Base-by-base conservation (phyloP, 257 asterid species). In the Solanum tacnaense region DNA sequence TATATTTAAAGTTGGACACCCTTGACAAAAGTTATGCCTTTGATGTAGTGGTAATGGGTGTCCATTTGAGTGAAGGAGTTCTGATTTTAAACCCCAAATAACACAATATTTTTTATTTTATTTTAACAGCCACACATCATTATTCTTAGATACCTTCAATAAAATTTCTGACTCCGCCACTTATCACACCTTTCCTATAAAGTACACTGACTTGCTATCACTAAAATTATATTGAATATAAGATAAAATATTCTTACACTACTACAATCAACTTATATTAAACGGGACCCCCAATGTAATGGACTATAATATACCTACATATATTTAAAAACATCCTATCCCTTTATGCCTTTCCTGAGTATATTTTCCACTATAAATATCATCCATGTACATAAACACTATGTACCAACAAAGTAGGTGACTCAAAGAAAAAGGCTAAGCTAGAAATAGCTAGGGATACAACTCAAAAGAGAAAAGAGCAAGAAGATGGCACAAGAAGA, bases 401-500 rank as follows among this genome's bases (percentile, higher is more conserved):
- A 21, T 23, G 86, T 44, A 20, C 65, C 65, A 81, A 87, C 68
- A 46, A 29, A 87, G 84, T 85, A 71, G 29, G 71, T 32, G 46
- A 84, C 27, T 65, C 23, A 38, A 67, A 34, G 34, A 82, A 13
- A 39, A 67, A 32, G 20, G 35, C 23, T 13, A 52, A 12, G 83
- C 32, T 76, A 87, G 58, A 6, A 2, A 23, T n/a, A 62, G 67
- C 27, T 56, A 56, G 16, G 15, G 67, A 15, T 31, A 76, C 12
- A 38, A 7, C 9, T 76, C 84, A 44, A 74, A 46, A 85, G 72
- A 62, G 31, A 13, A 23, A 65, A 38, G 16, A 82, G n/a, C 38
- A 71, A 67, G 15, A 88, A 25, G 10, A 92, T 92, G 95, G 93
- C 88, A 86, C 58, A 86, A 20, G 89, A 89, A 7, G 92, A 87